Percentiles rank a stretch among this genome's conserved stretches.
These are phyloP conservation scores for Myxozyma melibiosi DNA, from an alignment of 805 yeast genomes.

Conservation along the genomic window DNA sequence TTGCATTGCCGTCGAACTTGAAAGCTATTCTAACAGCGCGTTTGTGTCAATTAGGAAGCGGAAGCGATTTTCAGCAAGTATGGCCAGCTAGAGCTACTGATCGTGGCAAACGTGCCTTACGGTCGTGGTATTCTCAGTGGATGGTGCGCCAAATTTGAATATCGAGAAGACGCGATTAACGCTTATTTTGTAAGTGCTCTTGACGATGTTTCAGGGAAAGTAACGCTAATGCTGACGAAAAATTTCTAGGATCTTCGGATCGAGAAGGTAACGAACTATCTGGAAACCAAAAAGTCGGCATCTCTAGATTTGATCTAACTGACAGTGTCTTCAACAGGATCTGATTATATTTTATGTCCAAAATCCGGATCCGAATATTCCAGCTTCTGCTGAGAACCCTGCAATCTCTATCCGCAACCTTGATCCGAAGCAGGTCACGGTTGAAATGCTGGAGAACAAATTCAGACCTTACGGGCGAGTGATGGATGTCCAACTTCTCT, in stretches of 20 bases:
- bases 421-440: conserved; percentile 52
- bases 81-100: conserved; percentile 30
- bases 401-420: conserved; percentile 78
- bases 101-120: conserved; percentile 22
- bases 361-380: conserved; percentile 41
- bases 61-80: conserved; percentile 21
- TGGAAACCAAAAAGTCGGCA: neutral
- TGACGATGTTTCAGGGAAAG: neutral
- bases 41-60: conserved; percentile 15
- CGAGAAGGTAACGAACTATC: neutral
- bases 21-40: neutral
- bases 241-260: conserved; percentile 7
- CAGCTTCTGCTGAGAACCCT: conserved; percentile 60
- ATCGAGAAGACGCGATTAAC: conserved; percentile 82
- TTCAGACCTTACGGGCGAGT: conserved; percentile 71
- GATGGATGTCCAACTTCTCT: conserved; percentile 40
- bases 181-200: conserved; percentile 62
- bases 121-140: conserved; percentile 26
- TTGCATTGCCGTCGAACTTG: neutral
- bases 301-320: neutral
- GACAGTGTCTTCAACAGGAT: neutral
- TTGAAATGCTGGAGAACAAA: conserved; percentile 56
- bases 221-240: neutral
- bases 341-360: conserved; percentile 37
- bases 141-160: conserved; percentile 80